These are phyloP conservation scores for Tylopilus subfusipes DNA, from an alignment of 768 basidiomycete genomes.

Conservation along the genomic window DNA sequence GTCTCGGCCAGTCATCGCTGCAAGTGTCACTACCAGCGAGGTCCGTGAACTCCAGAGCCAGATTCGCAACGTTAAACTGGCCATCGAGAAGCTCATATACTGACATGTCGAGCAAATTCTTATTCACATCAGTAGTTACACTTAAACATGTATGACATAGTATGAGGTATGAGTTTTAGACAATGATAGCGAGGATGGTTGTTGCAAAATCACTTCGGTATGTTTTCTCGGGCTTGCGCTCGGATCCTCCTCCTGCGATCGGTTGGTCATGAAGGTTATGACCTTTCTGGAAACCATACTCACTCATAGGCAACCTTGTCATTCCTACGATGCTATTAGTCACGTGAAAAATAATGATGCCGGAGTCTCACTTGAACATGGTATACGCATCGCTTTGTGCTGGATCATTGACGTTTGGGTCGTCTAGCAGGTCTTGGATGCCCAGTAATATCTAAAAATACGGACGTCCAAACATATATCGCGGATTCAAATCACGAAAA, in stretches of 20 bases:
- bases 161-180: slow-evolving; percentile 1
- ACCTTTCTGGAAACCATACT: slow-evolving; percentile 27
- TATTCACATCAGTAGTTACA: slow-evolving; percentile 8
- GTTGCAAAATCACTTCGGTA: slow-evolving; percentile 59
- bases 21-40: slow-evolving; percentile 95
- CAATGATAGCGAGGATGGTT: not conserved
- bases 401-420: slow-evolving; percentile 96
- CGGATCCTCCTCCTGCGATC: slow-evolving; percentile 68
- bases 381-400: slow-evolving; percentile 99
- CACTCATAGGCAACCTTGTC: slow-evolving; percentile 93
- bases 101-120: slow-evolving; percentile 20
- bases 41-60: slow-evolving; percentile 86
- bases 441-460: slow-evolving; percentile 79
- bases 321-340: slow-evolving; percentile 53
- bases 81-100: slow-evolving; percentile 67
- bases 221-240: slow-evolving; percentile 85
- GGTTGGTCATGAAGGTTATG: not conserved
- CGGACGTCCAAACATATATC: not conserved
- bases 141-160: slow-evolving; percentile 5
- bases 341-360: not conserved
- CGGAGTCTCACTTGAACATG: slow-evolving; percentile 84
- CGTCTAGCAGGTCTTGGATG: slow-evolving; percentile 92
- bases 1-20: slow-evolving; percentile 90
- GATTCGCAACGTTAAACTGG: slow-evolving; percentile 80
- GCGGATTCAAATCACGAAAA: not conserved